These are phyloP conservation scores for Phanerodontia chrysosporium DNA, from an alignment of 768 basidiomycete genomes.

Conservation along the genomic window DNA sequence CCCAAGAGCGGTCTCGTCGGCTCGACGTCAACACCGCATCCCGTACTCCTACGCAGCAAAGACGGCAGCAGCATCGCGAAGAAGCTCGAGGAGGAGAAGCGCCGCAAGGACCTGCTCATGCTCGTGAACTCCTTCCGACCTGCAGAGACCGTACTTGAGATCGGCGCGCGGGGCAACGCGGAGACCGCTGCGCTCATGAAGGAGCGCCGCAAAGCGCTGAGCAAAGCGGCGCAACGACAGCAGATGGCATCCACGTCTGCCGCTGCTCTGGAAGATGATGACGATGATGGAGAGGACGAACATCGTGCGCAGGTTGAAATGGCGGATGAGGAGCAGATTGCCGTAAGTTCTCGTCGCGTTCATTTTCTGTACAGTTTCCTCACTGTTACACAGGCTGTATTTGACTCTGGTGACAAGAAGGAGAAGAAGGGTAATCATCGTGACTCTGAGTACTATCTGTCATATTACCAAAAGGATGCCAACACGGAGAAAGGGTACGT, in stretches of 20 bases:
- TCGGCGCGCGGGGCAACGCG: slow-evolving; percentile 67
- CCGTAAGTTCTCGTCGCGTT: slow-evolving; percentile 39
- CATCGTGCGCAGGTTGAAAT: slow-evolving; percentile 45
- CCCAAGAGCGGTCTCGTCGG: slow-evolving; percentile 68
- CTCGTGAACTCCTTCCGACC: slow-evolving; percentile 83
- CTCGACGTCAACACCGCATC: slow-evolving; percentile 63
- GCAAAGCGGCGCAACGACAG: slow-evolving; percentile 54
- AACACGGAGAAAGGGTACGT: slow-evolving; percentile 85
- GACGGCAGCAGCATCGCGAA: slow-evolving; percentile 32
- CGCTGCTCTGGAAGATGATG: slow-evolving; percentile 31
- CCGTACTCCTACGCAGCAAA: slow-evolving; percentile 47
- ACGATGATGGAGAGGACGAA: slow-evolving; percentile 29
- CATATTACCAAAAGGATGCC: slow-evolving; percentile 85
- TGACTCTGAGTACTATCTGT: slow-evolving; percentile 89
- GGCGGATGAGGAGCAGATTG: slow-evolving; percentile 77
- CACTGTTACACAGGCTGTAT: slow-evolving; percentile 51
- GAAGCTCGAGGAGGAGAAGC: slow-evolving; percentile 43
- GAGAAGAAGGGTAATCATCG: slow-evolving; percentile 52
- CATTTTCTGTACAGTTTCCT: background rate
- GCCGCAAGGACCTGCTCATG: slow-evolving; percentile 61
- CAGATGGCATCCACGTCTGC: slow-evolving; percentile 30
- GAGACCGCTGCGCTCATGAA: slow-evolving; percentile 78
- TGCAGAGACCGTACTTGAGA: slow-evolving; percentile 86
- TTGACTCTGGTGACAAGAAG: slow-evolving; percentile 43
- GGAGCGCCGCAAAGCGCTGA: slow-evolving; percentile 74